Conservation (phyloP, 192 early-diverging fungal genomes). For the Geranomyces michiganensis region DNA sequence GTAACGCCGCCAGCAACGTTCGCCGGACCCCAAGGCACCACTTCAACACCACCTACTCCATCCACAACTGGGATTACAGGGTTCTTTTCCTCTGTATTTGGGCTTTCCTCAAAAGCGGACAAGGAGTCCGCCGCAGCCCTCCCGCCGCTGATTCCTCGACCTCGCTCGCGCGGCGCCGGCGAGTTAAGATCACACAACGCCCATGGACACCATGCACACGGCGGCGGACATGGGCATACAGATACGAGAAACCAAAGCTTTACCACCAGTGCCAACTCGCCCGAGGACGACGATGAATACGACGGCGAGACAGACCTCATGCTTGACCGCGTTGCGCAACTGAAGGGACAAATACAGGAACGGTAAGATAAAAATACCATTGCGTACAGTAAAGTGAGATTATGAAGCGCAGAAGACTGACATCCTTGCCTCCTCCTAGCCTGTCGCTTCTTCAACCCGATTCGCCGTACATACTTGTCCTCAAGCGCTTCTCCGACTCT, state of each 20-base stretch:
- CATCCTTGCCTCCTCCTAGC: not conserved
- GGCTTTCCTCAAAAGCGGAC: not conserved
- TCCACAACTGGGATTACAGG: slow-evolving; percentile 4
- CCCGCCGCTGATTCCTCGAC: not conserved
- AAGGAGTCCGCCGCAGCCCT: not conserved
- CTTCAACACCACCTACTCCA: not conserved
- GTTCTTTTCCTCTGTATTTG: slow-evolving; percentile 25
- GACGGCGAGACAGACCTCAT: slow-evolving; percentile 22
- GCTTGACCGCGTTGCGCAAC: slow-evolving; percentile 26
- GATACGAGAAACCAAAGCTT: not conserved
- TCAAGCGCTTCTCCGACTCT: slow-evolving; percentile 13
- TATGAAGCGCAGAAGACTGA: not conserved
- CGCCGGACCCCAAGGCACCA: not conserved
- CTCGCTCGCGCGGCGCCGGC: not conserved
- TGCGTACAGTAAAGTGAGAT: not conserved
- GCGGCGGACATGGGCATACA: too few relatives aligned
- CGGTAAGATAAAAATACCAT: slow-evolving; percentile 8
- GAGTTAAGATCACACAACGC: not conserved
- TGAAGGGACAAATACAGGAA: slow-evolving; percentile 25
- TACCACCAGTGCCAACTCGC: slow-evolving; percentile 1
- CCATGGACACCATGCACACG: not conserved
- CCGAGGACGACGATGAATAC: slow-evolving; percentile 9
- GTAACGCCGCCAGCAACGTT: not conserved
- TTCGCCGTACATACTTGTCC: not conserved
- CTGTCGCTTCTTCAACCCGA: slow-evolving; percentile 10